A percentile compares a stretch with the other conserved stretches of the same genome.
Conservation (phyloP, 805 yeast species). For the Saccharomycopsis babjevae region DNA sequence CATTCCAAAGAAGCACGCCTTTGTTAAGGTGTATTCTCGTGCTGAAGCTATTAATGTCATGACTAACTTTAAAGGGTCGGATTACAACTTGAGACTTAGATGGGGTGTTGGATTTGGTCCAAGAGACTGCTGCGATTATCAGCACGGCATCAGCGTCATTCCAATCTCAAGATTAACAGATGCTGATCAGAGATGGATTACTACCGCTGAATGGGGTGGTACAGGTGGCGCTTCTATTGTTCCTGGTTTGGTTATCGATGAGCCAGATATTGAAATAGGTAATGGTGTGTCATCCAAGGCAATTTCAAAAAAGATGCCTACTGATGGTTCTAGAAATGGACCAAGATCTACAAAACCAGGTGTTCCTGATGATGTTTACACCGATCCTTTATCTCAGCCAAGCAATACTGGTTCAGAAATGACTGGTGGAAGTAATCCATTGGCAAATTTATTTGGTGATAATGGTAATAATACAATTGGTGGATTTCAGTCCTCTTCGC, state of each 20-base stretch:
- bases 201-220: constrained; percentile 93
- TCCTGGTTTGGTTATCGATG: constrained; percentile 80
- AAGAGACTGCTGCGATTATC: constrained; percentile 94
- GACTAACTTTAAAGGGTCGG: constrained; percentile 57
- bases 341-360: constrained; percentile 69
- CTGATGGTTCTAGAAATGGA: constrained; percentile 76
- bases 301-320: constrained; percentile 85
- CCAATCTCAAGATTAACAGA: constrained; percentile 86
- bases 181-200: constrained; percentile 86
- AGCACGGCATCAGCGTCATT: constrained; percentile 77
- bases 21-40: constrained; percentile 87
- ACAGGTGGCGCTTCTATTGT: constrained; percentile 78
- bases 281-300: constrained; percentile 89
- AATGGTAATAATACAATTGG: background rate
- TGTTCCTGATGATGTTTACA: constrained; percentile 30
- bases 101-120: constrained; percentile 99
- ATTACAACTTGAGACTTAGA: constrained; percentile 63
- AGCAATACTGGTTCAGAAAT: constrained; percentile 26
- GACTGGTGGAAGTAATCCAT: constrained; percentile 36
- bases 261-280: constrained; percentile 96
- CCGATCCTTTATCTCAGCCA: constrained; percentile 25
- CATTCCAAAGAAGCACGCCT: constrained; percentile 88
- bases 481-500: background rate
- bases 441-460: constrained; percentile 34
- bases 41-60: constrained; percentile 82